phyloP scores from a whole-genome alignment of 139 green algal species.

The Astrephomene gubernaculifera region DNA sequence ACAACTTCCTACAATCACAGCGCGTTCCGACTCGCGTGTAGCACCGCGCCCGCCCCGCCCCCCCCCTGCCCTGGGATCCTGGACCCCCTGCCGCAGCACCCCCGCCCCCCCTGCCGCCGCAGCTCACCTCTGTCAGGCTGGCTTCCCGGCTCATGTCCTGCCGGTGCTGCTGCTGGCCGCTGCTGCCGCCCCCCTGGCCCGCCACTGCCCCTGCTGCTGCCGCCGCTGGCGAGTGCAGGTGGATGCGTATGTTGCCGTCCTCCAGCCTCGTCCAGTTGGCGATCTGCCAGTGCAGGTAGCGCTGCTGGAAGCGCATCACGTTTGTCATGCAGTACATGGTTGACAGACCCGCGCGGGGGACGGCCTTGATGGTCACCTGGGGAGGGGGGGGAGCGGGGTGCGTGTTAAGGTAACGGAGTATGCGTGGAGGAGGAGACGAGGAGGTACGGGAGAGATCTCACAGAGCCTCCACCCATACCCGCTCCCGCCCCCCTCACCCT shows the following conservation, averaged over 20 bases:
- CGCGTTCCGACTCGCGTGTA: not conserved
- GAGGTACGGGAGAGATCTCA: too few species aligned
- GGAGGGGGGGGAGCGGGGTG: too few species aligned
- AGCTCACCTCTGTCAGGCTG: constrained; percentile 7
- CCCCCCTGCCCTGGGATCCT: too few species aligned
- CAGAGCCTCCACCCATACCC: too few species aligned
- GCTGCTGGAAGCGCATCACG: constrained; percentile 62
- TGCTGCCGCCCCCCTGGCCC: too few species aligned
- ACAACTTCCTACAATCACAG: not conserved
- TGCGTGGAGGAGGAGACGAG: too few species aligned
- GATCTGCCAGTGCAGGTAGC: constrained; percentile 67
- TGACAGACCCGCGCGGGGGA: constrained; percentile 48
- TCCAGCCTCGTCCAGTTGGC: constrained; percentile 58
- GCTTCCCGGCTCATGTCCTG: not conserved
- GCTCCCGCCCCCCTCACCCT: too few species aligned
- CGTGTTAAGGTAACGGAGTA: too few species aligned
- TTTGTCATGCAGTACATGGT: constrained; percentile 68
- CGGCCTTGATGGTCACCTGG: constrained; percentile 49
- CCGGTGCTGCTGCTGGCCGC: not conserved
- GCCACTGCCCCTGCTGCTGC: not conserved
- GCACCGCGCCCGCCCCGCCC: too few species aligned
- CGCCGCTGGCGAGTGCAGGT: constrained; percentile 38
- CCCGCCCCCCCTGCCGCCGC: not conserved
- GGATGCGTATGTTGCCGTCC: constrained; percentile 50
- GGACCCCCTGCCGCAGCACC: too few species aligned